Evolutionary conservation across 805 yeast genomes (phyloP), one percentile per base, ranked within the genome.

Genomic region (Blastobotrys peoriensis): DNA sequence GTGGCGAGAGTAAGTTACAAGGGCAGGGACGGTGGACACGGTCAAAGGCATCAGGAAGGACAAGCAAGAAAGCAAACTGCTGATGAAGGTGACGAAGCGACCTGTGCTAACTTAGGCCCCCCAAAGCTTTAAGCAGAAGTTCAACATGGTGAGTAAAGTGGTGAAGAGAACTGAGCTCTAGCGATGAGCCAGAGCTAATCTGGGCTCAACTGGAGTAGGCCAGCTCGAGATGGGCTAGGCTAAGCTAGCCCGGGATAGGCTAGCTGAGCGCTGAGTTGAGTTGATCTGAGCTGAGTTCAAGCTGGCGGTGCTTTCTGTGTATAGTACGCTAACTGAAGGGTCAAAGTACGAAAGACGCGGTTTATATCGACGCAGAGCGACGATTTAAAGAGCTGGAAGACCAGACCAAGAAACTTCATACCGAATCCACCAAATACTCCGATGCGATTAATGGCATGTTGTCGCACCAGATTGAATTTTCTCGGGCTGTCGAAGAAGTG

Each of bases 401-500:
- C 15, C 95, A 89, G 64, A 88, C 97, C 33, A 86, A 87, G 68
- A 84, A 86, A 61, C 72, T 93, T 48, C 83, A 88, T 56, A 87
- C 84, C 33, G 98, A 91, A 66, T 83, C 95, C 23, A 86, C 83
- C 58, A 77, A 95, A 61, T 93, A 93, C 66, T 88, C 86, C 57
- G 75, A 76, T 27, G 95, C 98, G 0, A 95, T 93, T 45, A 87
- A 86, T 59, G 95, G 91, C 36, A 88, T 93, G 95, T 71, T 93
- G 55, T 82, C 80, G 47, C 93, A 85, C 64, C 98, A 93, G 64
- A 83, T 91, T 53, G 97, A 91, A 48, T 93, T 89, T 63, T 84
- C 96, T n/a, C 83, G 83, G 59, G 91, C 95, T 3, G 87, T 93
- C 66, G 97, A 89, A 63, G 96, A 89, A 61, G 84, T 93, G 48